Base-by-base conservation (phyloP, 768 basidiomycete species). In the Pisolithus microcarpus region DNA sequence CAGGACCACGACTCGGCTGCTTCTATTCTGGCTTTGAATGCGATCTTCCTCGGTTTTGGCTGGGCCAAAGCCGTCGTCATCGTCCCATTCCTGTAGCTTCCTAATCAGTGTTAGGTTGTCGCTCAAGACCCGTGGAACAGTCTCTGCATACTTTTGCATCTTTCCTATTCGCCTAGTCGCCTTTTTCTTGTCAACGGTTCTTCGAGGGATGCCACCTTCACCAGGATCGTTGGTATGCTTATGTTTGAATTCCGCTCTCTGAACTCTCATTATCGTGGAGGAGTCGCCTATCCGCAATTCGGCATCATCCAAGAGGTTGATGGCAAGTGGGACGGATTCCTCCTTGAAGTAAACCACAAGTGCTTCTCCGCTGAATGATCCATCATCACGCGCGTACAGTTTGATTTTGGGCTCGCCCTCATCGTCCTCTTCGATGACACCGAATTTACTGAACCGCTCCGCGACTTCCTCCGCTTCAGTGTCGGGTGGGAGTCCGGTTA, bases 261-360 rank as follows among this genome's bases (percentile, higher is more conserved):
- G 69, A 24, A 93, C 87, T 48, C 66, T 76, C 82, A 92, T 91
- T 42, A 79, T 70, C 13, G 85, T 81, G 7, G 76, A 76, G 7
- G 85, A 68, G 42, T 88, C 87, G 2, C 94, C 95, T 21, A 95
- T 60, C 52, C 91, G 74, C 53, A 99, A 71, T 65, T 96, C 93
- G 2, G 90, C 90, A 52, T 97, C 95, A 65, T 97, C 94, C 53
- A 98, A 72, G 48, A 98, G 73, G 57, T 76, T 86, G 54, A 89
- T 62, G 8, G 94, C 95, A 49, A 98, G 74, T 4, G 72, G 69
- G 18, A 98, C 96, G n/a, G 87, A 91, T 53, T 92, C 94, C 65
- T 95, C 92, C 67, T 96, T 96, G 76, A 97, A 95, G 68, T 89
- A 99, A 31, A 97, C 92, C 51, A 99, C 85, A 56, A 98, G 70